Base-by-base conservation (phyloP, 2,329 filamentous ascomycete genomes). In the Cladophialophora yegresii region DNA sequence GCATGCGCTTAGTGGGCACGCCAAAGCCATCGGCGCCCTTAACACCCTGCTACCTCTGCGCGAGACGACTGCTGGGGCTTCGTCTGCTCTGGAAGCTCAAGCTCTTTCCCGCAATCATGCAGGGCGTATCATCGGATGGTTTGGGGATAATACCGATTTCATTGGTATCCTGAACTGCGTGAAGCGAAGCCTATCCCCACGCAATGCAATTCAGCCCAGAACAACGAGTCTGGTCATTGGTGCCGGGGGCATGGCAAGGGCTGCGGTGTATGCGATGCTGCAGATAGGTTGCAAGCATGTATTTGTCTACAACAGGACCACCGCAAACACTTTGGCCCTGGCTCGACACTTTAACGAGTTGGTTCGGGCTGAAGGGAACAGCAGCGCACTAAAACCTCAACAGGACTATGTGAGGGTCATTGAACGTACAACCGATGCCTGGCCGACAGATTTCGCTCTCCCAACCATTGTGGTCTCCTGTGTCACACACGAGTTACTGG, bases 391-490 rank as follows among this genome's bases (percentile, higher is more conserved):
- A 79, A 82, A 40, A 16, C 20, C 51, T 43, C 26, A 26, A 8
- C 72, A 72, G 9, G 71, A 72, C 0, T 72, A 77, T 32, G 77
- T 80, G n/a, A 72, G 72, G 47, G 84, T 92, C 9, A 72, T 93
- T 5, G 77, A 80, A 23, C 84, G 83, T 0, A 79, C 82, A 22
- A 78, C 84, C 2, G 84, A 87, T 28, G 73, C 82, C 1, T 93
- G 89, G 90, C 90, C 89, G 0, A 74, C 81, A 10, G 80, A 81
- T 2, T 86, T 85, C 68, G 83, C 82, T 10, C 81, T 83, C 10
- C 90, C 90, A 0, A 92, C 89, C 1, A 88, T 93, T 71, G 86
- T 93, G 28, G 83, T 91, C 0, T 91, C 88, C 0, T 91, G 89
- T 70, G 90, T 93, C 13, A 88, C 88, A 0, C 86, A 91, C 67